A percentile compares a stretch with the other conserved stretches of the same genome.
phyloP scores from a whole-genome alignment of 345 rosid species.

The Acer negundo region DNA sequence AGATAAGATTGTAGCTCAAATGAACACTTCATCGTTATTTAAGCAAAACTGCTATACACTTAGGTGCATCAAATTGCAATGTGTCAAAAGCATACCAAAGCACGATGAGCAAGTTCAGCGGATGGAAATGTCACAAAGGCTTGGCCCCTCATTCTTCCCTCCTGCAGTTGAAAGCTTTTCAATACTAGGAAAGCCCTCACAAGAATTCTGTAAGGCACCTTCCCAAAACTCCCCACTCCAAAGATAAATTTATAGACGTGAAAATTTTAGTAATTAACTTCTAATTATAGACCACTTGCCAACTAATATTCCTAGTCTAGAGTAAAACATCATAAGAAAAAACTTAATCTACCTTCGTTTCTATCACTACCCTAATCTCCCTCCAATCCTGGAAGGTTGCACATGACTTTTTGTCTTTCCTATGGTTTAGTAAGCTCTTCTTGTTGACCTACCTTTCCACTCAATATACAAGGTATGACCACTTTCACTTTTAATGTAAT shows the following conservation, averaged over 20 bases:
- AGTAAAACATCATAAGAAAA: neutral
- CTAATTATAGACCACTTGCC: no score
- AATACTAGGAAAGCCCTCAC: neutral
- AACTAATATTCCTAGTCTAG: neutral
- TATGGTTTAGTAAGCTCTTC: neutral
- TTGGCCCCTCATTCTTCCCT: conserved; percentile 97
- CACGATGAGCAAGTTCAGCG: conserved; percentile 77
- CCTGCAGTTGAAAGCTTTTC: conserved; percentile 47
- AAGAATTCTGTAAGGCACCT: neutral
- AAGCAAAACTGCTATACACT: conserved; percentile 7
- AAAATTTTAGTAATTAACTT: neutral
- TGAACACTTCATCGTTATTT: neutral
- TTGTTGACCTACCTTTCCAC: neutral
- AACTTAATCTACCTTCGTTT: neutral
- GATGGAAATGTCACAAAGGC: conserved; percentile 96
- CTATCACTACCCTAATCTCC: neutral
- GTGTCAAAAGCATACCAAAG: conserved; percentile 60
- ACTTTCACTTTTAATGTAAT: neutral
- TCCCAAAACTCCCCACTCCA: neutral
- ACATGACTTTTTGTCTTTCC: neutral
- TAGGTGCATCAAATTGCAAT: conserved; percentile 14
- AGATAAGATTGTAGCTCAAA: neutral
- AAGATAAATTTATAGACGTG: neutral
- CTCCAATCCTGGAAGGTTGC: neutral
- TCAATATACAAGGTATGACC: neutral